Evolutionary conservation across 2,329 filamentous ascomycete genomes (phyloP).

Genomic region (Exophiala calicioides): DNA sequence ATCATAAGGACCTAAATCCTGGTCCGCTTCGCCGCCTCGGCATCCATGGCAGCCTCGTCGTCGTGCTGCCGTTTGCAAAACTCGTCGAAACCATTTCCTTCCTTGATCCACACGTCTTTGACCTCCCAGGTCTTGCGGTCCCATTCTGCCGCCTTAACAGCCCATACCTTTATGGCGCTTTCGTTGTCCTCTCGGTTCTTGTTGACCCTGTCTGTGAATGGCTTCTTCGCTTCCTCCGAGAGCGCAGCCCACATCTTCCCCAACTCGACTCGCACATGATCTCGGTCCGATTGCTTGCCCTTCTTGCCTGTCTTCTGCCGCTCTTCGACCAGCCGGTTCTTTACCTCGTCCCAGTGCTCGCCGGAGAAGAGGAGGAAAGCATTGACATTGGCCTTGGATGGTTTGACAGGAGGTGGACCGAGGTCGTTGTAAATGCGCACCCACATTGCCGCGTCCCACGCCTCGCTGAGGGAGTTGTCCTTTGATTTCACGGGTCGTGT

Average conservation of each 20-base stretch:
- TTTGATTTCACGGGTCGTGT: slow-evolving; percentile 30
- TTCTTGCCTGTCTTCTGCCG: slow-evolving; percentile 52
- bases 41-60: slow-evolving; percentile 28
- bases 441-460: slow-evolving; percentile 60
- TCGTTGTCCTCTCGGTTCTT: slow-evolving; percentile 70
- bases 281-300: slow-evolving; percentile 62
- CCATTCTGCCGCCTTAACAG: slow-evolving; percentile 61
- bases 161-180: slow-evolving; percentile 68
- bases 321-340: slow-evolving; percentile 68
- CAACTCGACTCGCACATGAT: slow-evolving; percentile 79
- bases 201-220: slow-evolving; percentile 74
- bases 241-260: slow-evolving; percentile 90
- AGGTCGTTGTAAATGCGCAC: slow-evolving; percentile 61
- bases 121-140: slow-evolving; percentile 41
- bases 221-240: slow-evolving; percentile 67
- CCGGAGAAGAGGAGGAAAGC: slow-evolving; percentile 90
- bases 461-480: slow-evolving; percentile 41
- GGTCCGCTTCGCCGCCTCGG: slow-evolving; percentile 23
- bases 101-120: slow-evolving; percentile 42
- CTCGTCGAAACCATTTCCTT: slow-evolving; percentile 33
- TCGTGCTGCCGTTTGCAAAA: slow-evolving; percentile 30
- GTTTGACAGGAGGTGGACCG: slow-evolving; percentile 73
- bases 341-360: slow-evolving; percentile 64
- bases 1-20: slow-evolving; percentile 17
- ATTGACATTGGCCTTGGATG: slow-evolving; percentile 73